phyloP scores from a whole-genome alignment of 805 yeast genomes.

The Hanseniaspora thailandica region DNA sequence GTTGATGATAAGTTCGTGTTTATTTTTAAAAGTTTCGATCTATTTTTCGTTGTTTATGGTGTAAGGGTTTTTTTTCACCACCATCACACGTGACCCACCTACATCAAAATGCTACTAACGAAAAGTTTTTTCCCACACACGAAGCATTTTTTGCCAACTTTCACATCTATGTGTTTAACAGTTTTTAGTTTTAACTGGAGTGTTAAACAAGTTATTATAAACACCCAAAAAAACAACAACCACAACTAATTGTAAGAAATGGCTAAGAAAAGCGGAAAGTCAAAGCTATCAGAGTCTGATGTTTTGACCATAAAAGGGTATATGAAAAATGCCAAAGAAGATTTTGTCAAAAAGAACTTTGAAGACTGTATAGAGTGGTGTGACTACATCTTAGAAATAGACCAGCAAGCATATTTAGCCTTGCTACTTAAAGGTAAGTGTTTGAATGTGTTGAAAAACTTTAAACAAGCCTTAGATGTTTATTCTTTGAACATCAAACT shows the following conservation, averaged over 20 bases:
- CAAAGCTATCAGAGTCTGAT: slow-evolving; percentile 1
- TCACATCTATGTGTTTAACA: too few species aligned
- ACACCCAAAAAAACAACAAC: background rate
- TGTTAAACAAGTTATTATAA: too few species aligned
- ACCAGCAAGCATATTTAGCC: slow-evolving; percentile 52
- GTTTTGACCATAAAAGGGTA: slow-evolving; percentile 28
- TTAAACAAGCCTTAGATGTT: slow-evolving; percentile 31
- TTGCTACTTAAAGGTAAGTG: slow-evolving; percentile 63
- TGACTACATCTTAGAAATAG: slow-evolving; percentile 44
- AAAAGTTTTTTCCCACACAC: too few species aligned
- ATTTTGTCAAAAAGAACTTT: slow-evolving; percentile 46
- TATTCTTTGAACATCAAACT: slow-evolving; percentile 41
- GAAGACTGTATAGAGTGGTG: slow-evolving; percentile 50
- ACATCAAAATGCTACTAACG: too few species aligned
- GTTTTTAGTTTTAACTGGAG: too few species aligned
- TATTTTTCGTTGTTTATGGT: too few species aligned
- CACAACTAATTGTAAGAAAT: background rate
- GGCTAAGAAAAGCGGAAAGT: background rate
- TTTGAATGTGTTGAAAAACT: slow-evolving; percentile 35
- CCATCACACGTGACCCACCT: too few species aligned
- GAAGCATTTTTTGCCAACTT: too few species aligned
- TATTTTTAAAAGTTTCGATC: too few species aligned
- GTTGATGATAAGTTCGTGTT: too few species aligned
- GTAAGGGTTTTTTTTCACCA: too few species aligned
- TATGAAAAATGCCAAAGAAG: slow-evolving; percentile 40